Conservation (phyloP, 768 basidiomycete species). For the Calocybe indica region DNA sequence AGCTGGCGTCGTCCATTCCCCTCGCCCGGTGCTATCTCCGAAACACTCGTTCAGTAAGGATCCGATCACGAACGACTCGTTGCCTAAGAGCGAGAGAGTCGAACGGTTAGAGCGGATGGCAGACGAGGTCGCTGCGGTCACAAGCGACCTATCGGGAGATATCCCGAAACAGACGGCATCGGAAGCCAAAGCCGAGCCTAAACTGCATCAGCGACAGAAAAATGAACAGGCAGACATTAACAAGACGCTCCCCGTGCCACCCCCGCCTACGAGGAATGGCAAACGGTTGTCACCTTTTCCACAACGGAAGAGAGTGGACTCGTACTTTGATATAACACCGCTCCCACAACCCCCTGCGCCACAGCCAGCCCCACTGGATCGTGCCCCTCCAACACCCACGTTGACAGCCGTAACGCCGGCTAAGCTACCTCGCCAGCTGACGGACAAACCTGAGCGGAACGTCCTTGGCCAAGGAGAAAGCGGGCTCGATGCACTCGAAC, state of each 20-base stretch:
- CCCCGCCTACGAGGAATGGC: slow-evolving; percentile 41
- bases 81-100: slow-evolving; percentile 54
- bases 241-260: slow-evolving; percentile 60
- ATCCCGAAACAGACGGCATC: slow-evolving; percentile 14
- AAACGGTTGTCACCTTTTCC: slow-evolving; percentile 6
- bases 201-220: no score
- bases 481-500: slow-evolving; percentile 71
- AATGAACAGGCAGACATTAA: slow-evolving; percentile 21
- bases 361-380: not conserved
- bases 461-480: slow-evolving; percentile 27
- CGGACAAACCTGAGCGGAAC: slow-evolving; percentile 3
- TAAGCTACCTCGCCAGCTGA: slow-evolving; percentile 10
- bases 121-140: slow-evolving; percentile 40
- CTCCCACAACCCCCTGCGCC: not conserved
- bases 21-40: slow-evolving; percentile 64
- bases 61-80: slow-evolving; percentile 27
- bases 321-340: slow-evolving; percentile 12
- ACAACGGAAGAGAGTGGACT: slow-evolving; percentile 21
- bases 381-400: slow-evolving; percentile 46
- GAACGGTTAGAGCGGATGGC: slow-evolving; percentile 71
- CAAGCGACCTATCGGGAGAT: slow-evolving; percentile 30
- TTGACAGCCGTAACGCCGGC: slow-evolving; percentile 37
- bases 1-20: slow-evolving; percentile 47
- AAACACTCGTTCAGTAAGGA: slow-evolving; percentile 47
- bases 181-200: no score